A percentile compares a stretch with the other conserved stretches of the same genome.
These are phyloP conservation scores for Venturia effusa DNA, from an alignment of 2,329 filamentous ascomycete species.

Conservation along the genomic window DNA sequence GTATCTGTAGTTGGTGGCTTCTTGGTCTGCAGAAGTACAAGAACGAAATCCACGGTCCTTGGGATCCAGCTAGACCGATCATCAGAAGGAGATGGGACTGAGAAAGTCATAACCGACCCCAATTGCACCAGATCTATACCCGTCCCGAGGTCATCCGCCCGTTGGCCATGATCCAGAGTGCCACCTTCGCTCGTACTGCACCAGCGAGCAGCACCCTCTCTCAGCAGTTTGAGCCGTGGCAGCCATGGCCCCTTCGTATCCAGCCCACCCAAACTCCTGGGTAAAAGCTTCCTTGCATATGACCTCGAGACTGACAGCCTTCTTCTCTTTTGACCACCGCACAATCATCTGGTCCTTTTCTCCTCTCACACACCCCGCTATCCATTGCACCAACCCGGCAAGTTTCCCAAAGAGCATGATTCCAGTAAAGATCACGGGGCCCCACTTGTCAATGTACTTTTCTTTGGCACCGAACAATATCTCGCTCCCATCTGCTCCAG, in stretches of 20 bases:
- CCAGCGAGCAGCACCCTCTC: slow-evolving; percentile 7
- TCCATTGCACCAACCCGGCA: slow-evolving; percentile 23
- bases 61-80: slow-evolving; percentile 88
- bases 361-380: slow-evolving; percentile 18
- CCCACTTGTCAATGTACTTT: slow-evolving; percentile 18
- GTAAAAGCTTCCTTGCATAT: not conserved
- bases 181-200: slow-evolving; percentile 8
- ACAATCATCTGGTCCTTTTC: slow-evolving; percentile 15
- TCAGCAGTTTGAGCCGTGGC: not conserved
- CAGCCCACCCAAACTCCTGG: not conserved
- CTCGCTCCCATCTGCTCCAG: slow-evolving; percentile 20
- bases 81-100: slow-evolving; percentile 56
- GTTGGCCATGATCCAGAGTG: slow-evolving; percentile 6
- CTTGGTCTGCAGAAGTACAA: slow-evolving; percentile 98
- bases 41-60: slow-evolving; percentile 95
- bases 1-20: slow-evolving; percentile 94
- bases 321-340: not conserved
- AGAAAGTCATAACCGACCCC: slow-evolving; percentile 10
- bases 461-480: slow-evolving; percentile 5
- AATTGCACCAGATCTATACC: not conserved
- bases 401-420: slow-evolving; percentile 23
- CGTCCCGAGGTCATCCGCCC: not conserved
- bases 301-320: slow-evolving; percentile 5
- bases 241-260: not conserved
- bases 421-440: slow-evolving; percentile 26